Conservation (phyloP, 495 filamentous ascomycete genomes). For the Margaritispora aquatica region DNA sequence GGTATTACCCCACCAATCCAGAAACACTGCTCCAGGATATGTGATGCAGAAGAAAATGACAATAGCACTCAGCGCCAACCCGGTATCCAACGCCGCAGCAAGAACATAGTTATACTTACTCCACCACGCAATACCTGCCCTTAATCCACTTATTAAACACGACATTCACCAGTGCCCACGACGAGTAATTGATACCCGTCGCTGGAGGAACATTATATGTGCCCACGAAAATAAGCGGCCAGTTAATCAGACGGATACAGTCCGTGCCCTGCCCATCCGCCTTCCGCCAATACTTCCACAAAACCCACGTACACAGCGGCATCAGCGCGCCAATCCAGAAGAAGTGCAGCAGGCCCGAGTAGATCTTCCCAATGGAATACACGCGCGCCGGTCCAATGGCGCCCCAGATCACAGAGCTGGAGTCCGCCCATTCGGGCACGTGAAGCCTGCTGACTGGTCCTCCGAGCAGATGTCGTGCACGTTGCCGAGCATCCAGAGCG, state of each 20-base stretch:
- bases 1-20: slow-evolving; percentile 38
- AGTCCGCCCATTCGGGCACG: slow-evolving; percentile 53
- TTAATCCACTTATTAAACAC: slow-evolving; percentile 57
- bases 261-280: slow-evolving; percentile 44
- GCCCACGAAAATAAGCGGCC: slow-evolving; percentile 63
- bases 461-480: slow-evolving; percentile 54
- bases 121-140: slow-evolving; percentile 56
- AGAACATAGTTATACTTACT: slow-evolving; percentile 62
- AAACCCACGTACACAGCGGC: slow-evolving; percentile 39
- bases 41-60: slow-evolving; percentile 41
- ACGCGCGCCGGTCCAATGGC: slow-evolving; percentile 58
- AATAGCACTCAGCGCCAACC: slow-evolving; percentile 35
- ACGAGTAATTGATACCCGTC: slow-evolving; percentile 59
- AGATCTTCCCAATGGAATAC: slow-evolving; percentile 60
- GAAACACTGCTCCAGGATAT: slow-evolving; percentile 34
- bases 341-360: slow-evolving; percentile 57
- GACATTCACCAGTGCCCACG: slow-evolving; percentile 44
- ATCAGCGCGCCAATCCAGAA: slow-evolving; percentile 53
- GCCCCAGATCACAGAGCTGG: slow-evolving; percentile 59
- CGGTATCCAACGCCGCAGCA: slow-evolving; percentile 51
- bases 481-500: slow-evolving; percentile 55
- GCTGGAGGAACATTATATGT: slow-evolving; percentile 58
- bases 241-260: slow-evolving; percentile 37
- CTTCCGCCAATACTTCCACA: slow-evolving; percentile 42
- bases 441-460: slow-evolving; percentile 47